Percentiles rank a stretch among this genome's conserved stretches.
Evolutionary conservation across 2,329 filamentous ascomycete species (phyloP).

Genomic region (Aspergillus costaricaensis): DNA sequence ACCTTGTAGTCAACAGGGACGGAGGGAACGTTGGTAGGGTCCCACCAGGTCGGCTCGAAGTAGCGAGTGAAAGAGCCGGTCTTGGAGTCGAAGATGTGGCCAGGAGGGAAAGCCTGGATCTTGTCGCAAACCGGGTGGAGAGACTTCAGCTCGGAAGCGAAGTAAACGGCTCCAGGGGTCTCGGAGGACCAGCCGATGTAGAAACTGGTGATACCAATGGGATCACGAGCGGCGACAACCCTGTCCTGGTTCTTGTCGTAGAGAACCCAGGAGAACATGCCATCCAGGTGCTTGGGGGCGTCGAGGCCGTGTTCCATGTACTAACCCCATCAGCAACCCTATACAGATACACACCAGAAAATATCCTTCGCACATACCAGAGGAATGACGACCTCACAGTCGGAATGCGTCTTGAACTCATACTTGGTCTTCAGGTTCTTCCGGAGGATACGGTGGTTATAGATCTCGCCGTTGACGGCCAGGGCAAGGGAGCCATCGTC

Average conservation of each 20-base stretch:
- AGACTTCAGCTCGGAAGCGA: constrained; percentile 95
- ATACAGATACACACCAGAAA: background rate
- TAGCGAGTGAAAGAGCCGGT: constrained; percentile 83
- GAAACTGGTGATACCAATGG: constrained; percentile 94
- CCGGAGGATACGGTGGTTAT: constrained; percentile 95
- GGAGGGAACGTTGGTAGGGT: constrained; percentile 74
- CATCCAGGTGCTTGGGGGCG: constrained; percentile 89
- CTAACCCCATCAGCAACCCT: constrained; percentile 48
- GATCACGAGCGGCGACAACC: constrained; percentile 89
- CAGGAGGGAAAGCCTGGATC: constrained; percentile 90
- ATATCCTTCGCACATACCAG: constrained; percentile 61
- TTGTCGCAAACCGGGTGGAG: constrained; percentile 92
- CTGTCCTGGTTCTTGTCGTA: constrained; percentile 95
- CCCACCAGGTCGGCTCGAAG: constrained; percentile 91
- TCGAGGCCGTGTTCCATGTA: constrained; percentile 92
- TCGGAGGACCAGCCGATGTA: constrained; percentile 90
- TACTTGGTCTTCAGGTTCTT: constrained; percentile 82
- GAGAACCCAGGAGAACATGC: constrained; percentile 99
- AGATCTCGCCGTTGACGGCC: constrained; percentile 99
- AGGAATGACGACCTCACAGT: constrained; percentile 98
- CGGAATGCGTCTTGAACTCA: constrained; percentile 97
- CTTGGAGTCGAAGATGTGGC: constrained; percentile 93
- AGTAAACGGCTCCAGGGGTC: constrained; percentile 84
- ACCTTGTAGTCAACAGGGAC: constrained; percentile 80
- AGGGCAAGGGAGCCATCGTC: constrained; percentile 84